phyloP scores from a whole-genome alignment of 768 basidiomycete genomes.

The Multifurca ochricompacta region DNA sequence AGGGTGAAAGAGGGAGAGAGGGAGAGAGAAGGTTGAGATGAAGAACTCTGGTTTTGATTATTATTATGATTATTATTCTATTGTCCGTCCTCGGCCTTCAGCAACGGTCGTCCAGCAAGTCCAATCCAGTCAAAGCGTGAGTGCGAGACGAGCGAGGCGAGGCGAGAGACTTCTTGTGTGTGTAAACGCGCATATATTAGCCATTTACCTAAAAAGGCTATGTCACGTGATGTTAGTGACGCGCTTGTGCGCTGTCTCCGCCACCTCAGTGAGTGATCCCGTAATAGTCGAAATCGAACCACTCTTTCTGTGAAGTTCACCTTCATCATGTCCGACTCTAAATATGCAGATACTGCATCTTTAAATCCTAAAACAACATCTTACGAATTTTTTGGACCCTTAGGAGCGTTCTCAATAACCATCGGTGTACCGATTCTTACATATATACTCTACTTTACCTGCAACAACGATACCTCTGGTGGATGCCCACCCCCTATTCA shows the following conservation, averaged over 20 bases:
- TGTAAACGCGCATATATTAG: too few species aligned
- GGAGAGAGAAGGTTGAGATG: neutral
- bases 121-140: too few species aligned
- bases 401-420: conserved; percentile 64
- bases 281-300: too few species aligned
- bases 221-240: conserved; percentile 13
- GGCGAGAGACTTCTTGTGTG: too few species aligned
- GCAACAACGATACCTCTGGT: conserved; percentile 64
- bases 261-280: too few species aligned
- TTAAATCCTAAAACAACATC: conserved; percentile 62
- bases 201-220: too few species aligned
- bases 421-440: conserved; percentile 61
- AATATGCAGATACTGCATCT: neutral
- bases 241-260: neutral
- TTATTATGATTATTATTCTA: too few species aligned
- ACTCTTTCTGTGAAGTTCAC: neutral
- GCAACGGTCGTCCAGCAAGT: too few species aligned
- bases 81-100: too few species aligned
- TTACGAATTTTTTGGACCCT: conserved; percentile 81
- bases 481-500: conserved; percentile 55
- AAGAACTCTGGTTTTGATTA: too few species aligned
- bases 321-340: conserved; percentile 4
- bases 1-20: neutral
- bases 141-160: too few species aligned
- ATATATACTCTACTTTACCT: conserved; percentile 72